Evolutionary conservation across 768 basidiomycete species (phyloP).

Genomic region (Podaxis sp.): DNA sequence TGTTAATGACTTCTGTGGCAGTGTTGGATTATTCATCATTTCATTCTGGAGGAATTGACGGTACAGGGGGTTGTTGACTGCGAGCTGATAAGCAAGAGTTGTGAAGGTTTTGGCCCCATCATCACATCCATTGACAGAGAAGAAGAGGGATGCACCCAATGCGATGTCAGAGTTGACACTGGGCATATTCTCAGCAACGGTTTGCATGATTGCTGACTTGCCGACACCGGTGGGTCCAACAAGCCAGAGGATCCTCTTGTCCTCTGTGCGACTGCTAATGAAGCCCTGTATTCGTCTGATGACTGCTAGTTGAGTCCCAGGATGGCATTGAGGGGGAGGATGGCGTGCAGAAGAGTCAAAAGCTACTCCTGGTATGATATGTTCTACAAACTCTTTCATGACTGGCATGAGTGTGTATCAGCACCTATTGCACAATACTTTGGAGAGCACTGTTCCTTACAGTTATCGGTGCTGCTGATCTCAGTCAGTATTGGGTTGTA

Average conservation of each 20-base stretch:
- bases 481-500: too few relatives aligned
- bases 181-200: background rate
- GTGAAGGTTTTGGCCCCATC: background rate
- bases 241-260: background rate
- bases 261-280: background rate
- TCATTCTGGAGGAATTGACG: too few relatives aligned
- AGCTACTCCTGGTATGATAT: background rate
- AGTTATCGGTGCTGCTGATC: too few relatives aligned
- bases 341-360: background rate
- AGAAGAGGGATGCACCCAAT: background rate
- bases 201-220: slow-evolving; percentile 2
- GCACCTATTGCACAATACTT: too few relatives aligned
- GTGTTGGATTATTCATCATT: background rate
- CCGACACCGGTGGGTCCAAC: background rate
- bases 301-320: background rate
- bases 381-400: background rate
- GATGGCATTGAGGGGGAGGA: background rate
- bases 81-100: slow-evolving; percentile 24
- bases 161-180: too few relatives aligned
- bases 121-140: background rate
- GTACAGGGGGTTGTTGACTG: background rate
- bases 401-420: background rate
- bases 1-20: slow-evolving; percentile 8
- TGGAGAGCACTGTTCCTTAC: too few relatives aligned
- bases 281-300: background rate